phyloP scores from a whole-genome alignment of 257 asterid genomes.

The Solanum gracilifrons region DNA sequence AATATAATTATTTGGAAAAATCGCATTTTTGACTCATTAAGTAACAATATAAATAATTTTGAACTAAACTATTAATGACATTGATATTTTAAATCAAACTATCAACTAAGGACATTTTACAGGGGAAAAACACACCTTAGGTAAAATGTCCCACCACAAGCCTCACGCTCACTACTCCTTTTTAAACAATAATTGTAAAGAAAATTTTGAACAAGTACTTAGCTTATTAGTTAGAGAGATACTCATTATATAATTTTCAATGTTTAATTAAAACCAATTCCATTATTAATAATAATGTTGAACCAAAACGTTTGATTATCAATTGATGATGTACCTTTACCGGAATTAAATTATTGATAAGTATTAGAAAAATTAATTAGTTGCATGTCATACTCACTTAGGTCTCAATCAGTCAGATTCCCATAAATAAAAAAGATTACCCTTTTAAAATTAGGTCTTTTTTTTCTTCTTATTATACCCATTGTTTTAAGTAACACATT shows the following conservation, averaged over 20 bases:
- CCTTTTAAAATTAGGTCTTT: background rate
- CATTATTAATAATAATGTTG: background rate
- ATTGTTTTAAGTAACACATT: background rate
- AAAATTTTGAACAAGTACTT: background rate
- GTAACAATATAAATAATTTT: too few species aligned
- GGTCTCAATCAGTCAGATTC: background rate
- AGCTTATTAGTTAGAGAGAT: background rate
- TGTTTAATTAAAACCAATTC: background rate
- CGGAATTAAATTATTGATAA: background rate
- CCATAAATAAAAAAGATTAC: background rate
- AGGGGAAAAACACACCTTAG: background rate
- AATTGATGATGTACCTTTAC: background rate
- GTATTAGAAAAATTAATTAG: background rate
- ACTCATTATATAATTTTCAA: background rate
- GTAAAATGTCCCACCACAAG: background rate
- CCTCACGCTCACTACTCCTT: background rate
- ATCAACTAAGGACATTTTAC: too few species aligned
- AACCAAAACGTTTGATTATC: background rate
- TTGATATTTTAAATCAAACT: background rate
- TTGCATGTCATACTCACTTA: background rate
- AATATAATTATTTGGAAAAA: too few species aligned
- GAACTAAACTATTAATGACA: background rate
- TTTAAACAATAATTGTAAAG: background rate
- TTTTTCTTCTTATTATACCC: background rate
- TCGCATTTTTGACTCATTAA: background rate